phyloP scores from a whole-genome alignment of 495 filamentous ascomycete species.

The Trichoderma reesei region DNA sequence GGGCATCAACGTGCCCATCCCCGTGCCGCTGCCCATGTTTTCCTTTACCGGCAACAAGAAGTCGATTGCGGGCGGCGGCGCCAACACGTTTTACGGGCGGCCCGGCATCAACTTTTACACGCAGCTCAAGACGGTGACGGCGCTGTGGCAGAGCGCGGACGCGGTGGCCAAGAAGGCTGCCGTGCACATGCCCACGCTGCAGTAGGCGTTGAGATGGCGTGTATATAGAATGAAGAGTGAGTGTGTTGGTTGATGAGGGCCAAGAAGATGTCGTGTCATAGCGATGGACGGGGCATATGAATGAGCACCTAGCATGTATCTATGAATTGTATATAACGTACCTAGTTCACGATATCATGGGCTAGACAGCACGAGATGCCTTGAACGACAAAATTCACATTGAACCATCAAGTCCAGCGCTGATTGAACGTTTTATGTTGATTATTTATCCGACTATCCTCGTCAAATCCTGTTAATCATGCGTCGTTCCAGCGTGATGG shows the following conservation, averaged over 20 bases:
- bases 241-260: too few relatives aligned
- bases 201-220: neutral
- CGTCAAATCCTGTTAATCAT: too few relatives aligned
- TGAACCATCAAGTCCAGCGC: neutral
- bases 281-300: too few relatives aligned
- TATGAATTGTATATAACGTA: neutral
- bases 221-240: too few relatives aligned
- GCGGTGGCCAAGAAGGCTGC: constrained; percentile 69
- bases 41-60: constrained; percentile 98
- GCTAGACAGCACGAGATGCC: neutral
- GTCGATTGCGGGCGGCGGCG: constrained; percentile 86
- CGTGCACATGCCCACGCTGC: constrained; percentile 84
- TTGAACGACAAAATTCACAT: neutral
- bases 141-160: constrained; percentile 79
- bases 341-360: neutral
- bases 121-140: constrained; percentile 94
- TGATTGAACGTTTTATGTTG: neutral
- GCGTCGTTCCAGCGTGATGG: too few relatives aligned
- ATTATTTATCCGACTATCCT: neutral
- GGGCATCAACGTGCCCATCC: constrained; percentile 75
- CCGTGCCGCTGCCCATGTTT: constrained; percentile 90
- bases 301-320: neutral
- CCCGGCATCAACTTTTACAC: constrained; percentile 91
- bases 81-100: constrained; percentile 91
- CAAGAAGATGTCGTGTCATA: too few relatives aligned